Conservation (phyloP, 202 grass and related monocot species). For the Thinopyrum obtusiflorum region DNA sequence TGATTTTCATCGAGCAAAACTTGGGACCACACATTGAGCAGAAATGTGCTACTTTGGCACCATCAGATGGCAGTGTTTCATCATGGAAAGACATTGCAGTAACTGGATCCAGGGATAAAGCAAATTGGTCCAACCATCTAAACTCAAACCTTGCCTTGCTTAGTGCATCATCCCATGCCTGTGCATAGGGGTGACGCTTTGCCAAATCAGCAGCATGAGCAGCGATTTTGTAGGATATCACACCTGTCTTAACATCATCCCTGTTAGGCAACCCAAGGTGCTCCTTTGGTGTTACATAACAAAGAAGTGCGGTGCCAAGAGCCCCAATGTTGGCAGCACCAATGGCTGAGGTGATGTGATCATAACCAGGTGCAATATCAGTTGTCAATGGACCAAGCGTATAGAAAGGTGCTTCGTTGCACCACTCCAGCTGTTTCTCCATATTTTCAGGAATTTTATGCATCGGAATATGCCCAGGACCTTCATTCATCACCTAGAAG, state of each 20-base stretch:
- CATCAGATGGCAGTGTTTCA: slow-evolving; percentile 88
- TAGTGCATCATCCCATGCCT: slow-evolving; percentile 90
- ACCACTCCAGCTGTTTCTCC: slow-evolving; percentile 97
- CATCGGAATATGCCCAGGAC: slow-evolving; percentile 92
- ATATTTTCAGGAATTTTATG: slow-evolving; percentile 99
- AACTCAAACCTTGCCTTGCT: slow-evolving; percentile 99
- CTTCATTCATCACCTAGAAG: slow-evolving; percentile 97
- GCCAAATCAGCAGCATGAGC: slow-evolving; percentile 96
- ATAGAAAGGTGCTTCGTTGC: slow-evolving; percentile 97
- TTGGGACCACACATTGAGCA: slow-evolving; percentile 98
- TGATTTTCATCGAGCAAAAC: slow-evolving; percentile 99
- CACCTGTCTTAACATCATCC: slow-evolving; percentile 91
- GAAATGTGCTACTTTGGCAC: slow-evolving; percentile 98
- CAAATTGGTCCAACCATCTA: slow-evolving; percentile 98
- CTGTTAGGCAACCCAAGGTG: slow-evolving; percentile 96
- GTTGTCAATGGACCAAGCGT: slow-evolving; percentile 94
- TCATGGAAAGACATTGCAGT: slow-evolving; percentile 98
- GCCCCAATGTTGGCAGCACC: slow-evolving; percentile 96
- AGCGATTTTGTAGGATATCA: slow-evolving; percentile 97
- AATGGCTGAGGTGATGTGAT: slow-evolving; percentile 98
- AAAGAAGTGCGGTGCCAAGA: slow-evolving; percentile 93
- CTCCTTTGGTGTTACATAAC: slow-evolving; percentile 98
- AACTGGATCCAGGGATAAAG: slow-evolving; percentile 88
- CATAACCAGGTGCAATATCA: slow-evolving; percentile 98
- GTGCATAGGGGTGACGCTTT: slow-evolving; percentile 83